These are phyloP conservation scores for Casuarina cunninghamiana DNA, from an alignment of 306 rosid genomes.

Conservation along the genomic window DNA sequence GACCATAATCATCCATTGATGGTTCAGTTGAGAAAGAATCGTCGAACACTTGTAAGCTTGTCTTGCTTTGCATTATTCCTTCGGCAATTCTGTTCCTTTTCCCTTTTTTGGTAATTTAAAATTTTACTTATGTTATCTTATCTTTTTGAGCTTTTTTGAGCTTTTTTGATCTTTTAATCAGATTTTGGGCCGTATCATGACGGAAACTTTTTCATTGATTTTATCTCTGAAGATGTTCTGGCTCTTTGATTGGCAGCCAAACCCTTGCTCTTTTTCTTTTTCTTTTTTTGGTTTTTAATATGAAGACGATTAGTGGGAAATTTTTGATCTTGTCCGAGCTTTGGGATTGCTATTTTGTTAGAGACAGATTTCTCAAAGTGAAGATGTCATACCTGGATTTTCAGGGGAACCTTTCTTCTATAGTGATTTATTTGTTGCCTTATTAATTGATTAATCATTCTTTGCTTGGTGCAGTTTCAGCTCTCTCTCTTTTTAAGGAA, in stretches of 20 bases:
- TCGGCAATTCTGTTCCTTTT: not conserved
- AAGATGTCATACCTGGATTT: not conserved
- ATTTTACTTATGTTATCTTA: not conserved
- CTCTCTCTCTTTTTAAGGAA: not conserved
- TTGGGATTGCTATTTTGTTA: not conserved
- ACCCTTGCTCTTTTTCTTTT: not conserved
- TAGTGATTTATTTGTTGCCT: not conserved
- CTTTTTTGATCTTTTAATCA: not conserved
- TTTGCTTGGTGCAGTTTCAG: not conserved
- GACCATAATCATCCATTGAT: constrained; percentile 38
- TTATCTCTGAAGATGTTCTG: not conserved
- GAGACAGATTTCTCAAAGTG: not conserved
- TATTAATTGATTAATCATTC: not conserved
- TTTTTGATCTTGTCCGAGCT: not conserved
- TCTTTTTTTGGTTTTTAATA: not conserved
- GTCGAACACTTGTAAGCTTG: constrained; percentile 29
- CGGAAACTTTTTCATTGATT: not conserved
- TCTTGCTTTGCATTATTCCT: constrained; percentile 6
- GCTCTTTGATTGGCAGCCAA: not conserved
- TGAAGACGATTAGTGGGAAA: not conserved
- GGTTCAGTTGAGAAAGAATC: constrained; percentile 28
- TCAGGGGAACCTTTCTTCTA: not conserved
- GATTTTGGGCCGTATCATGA: not conserved
- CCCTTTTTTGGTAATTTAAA: not conserved
- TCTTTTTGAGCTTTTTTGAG: not conserved